These are phyloP conservation scores for Huntiella moniliformis DNA, from an alignment of 2,329 filamentous ascomycete genomes.

Conservation along the genomic window DNA sequence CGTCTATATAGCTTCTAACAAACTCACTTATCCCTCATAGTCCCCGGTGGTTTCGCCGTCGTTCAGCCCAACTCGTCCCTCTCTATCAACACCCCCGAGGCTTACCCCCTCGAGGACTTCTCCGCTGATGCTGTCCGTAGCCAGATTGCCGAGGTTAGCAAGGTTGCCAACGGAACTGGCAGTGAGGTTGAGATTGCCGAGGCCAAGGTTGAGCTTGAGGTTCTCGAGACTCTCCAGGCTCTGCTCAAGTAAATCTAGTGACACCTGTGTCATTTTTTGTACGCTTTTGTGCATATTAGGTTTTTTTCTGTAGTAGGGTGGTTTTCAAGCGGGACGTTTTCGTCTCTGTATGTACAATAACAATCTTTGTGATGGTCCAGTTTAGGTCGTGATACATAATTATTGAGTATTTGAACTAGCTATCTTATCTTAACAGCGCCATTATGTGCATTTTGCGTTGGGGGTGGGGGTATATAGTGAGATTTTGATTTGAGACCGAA, in stretches of 20 bases:
- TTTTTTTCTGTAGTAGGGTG: too few species aligned
- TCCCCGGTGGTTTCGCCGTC: conserved; percentile 90
- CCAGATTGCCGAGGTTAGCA: conserved; percentile 89
- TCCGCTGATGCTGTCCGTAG: conserved; percentile 73
- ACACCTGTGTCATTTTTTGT: not conserved
- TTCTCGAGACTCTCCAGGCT: conserved; percentile 13
- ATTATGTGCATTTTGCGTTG: not conserved
- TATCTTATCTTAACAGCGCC: too few species aligned
- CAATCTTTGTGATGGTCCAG: too few species aligned
- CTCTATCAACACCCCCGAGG: conserved; percentile 98
- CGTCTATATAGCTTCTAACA: not conserved
- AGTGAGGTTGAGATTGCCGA: conserved; percentile 96
- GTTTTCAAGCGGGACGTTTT: too few species aligned
- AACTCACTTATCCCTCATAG: conserved; percentile 25
- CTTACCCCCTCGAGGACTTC: conserved; percentile 88
- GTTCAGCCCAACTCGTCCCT: conserved; percentile 87
- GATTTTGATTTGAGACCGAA: too few species aligned
- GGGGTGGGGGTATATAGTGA: not conserved
- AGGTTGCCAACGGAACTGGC: conserved; percentile 74
- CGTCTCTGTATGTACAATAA: too few species aligned
- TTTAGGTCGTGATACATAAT: not conserved
- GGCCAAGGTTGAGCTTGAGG: conserved; percentile 96
- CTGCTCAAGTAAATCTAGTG: conserved; percentile 12
- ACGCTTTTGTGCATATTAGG: not conserved
- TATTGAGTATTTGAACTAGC: not conserved